Base-by-base conservation (phyloP, 2,329 filamentous ascomycete species). In the Fusarium pseudonygamai region DNA sequence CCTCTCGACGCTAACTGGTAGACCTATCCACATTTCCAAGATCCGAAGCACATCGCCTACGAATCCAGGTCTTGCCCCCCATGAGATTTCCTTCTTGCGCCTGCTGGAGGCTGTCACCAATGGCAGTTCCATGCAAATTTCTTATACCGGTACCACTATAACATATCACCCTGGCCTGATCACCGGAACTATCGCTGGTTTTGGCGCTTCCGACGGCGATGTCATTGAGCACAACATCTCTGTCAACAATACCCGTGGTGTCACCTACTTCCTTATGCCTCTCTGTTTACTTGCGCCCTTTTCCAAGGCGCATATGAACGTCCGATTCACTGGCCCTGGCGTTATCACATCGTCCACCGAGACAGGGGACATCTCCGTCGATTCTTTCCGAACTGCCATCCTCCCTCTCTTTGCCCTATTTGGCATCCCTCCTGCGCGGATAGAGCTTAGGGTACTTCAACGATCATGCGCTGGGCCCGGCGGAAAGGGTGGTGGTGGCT, bases 51-150 rank as follows among this genome's bases (percentile, higher is more conserved):
- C 92, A 22, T 97, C 94, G 46, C 92, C 93, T 52, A 95, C 94
- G 45, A 92, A 93, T 78, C 95, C 96, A 3, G 96, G 96, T 78
- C 93, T 99, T 61, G 92, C 94, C 60, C 92, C 94, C 55, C 93
- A 97, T 85, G 96, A 99, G 84, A 92, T 98, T 78, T 98, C 96
- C 52, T 96, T 99, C 83, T 89, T 99, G 37, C 95, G 96, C 64
- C 93, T 99, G 24, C 91, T 99, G 79, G 96, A 98, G 83, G 89
- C 94, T 75, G 88, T 99, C 78, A 99, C 96, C 79, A 99, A 99
- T 86, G 96, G 96, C 84, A 93, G 93, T 65, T 91, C 93, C 63
- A 94, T 98, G 84, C 95, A 98, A 79, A 97, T 99, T 77, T 97
- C 95, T 16, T 96, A 97, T 84, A 98, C 95, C 3, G 96, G 96